A percentile compares a stretch with the other conserved stretches of the same genome.
Evolutionary conservation across 192 early-diverging fungal genomes (phyloP).

Genomic region (Phycomyces nitens): DNA sequence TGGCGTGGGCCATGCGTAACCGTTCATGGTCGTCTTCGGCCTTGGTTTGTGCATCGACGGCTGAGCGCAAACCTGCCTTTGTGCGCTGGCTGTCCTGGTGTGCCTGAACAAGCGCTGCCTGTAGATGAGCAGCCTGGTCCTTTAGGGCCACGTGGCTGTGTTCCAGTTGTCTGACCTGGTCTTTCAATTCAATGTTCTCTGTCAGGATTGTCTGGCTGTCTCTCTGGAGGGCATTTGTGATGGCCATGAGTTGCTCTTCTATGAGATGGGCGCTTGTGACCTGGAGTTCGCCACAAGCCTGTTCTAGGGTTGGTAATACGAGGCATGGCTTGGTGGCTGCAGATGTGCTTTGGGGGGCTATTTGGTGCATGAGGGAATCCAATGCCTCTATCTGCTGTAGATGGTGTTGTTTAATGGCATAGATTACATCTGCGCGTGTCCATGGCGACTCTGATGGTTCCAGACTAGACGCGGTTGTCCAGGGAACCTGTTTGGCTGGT

Average conservation of each 20-base stretch:
- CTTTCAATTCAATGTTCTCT: background rate
- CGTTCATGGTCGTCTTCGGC: background rate
- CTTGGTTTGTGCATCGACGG: background rate
- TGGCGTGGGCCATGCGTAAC: background rate
- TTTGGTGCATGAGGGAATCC: background rate
- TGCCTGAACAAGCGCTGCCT: background rate
- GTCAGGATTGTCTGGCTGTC: background rate
- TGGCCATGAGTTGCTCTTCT: background rate
- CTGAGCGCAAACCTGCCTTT: background rate
- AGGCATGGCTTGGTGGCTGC: background rate
- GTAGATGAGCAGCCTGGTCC: background rate
- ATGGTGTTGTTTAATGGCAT: background rate
- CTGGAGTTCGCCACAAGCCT: background rate
- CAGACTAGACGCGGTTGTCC: background rate
- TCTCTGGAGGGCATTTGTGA: background rate
- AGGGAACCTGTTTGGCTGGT: background rate
- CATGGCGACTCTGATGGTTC: background rate
- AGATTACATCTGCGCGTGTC: background rate
- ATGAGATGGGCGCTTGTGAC: background rate
- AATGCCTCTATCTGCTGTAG: background rate
- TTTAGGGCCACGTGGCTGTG: background rate
- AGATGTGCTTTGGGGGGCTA: background rate
- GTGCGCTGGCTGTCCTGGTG: background rate
- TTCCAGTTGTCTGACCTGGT: background rate
- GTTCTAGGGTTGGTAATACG: background rate